Base-by-base conservation (phyloP, 2,329 filamentous ascomycete species). In the Metarhizium anisopliae region DNA sequence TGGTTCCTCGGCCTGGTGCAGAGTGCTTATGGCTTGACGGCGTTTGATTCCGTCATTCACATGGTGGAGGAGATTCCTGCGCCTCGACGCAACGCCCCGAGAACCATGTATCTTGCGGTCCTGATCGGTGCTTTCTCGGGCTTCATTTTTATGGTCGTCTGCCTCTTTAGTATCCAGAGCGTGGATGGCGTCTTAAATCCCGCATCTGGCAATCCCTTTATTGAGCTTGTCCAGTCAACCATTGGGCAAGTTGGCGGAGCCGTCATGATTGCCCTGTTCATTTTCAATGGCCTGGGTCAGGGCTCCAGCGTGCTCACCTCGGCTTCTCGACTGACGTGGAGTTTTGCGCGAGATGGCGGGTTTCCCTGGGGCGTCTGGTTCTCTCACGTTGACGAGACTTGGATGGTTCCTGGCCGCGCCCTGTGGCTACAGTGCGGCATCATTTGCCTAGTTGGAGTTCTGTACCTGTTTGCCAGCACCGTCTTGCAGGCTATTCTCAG, bases 1-100 rank as follows among this genome's bases (percentile, higher is more conserved):
- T 83, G 78, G 78, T 82, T 83, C 59, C 75, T 77, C 0, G 80
- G 80, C 4, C 73, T 83, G 1, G 72, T 83, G 0, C 80, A 83
- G 59, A 75, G 77, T 1, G 80, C 80, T 0, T 83, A 82, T 55
- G 80, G 63, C 2, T 66, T 81, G 16, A 81, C 78, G 0, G 80
- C 79, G 1, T 82, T 83, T 59, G 80, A 83, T 61, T 77, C 79
- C 0, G 79, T 80, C 38, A 80, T 82, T 42, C 80, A 83, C 62
- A 75, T 83, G 70, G 76, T 80, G 2, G 80, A 83, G 59, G 79
- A 82, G 61, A 78, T 82, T 1, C 79, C 79, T 1, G 67, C 71
- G 4, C 79, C 80, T 1, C 67, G 77, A 35, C 74, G 67, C 40
- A 80, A 79, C 55, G 76, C 74, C 0, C 80, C 80, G 0, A 70